These are phyloP conservation scores for Apiospora aurea DNA, from an alignment of 2,329 filamentous ascomycete genomes.

Conservation along the genomic window DNA sequence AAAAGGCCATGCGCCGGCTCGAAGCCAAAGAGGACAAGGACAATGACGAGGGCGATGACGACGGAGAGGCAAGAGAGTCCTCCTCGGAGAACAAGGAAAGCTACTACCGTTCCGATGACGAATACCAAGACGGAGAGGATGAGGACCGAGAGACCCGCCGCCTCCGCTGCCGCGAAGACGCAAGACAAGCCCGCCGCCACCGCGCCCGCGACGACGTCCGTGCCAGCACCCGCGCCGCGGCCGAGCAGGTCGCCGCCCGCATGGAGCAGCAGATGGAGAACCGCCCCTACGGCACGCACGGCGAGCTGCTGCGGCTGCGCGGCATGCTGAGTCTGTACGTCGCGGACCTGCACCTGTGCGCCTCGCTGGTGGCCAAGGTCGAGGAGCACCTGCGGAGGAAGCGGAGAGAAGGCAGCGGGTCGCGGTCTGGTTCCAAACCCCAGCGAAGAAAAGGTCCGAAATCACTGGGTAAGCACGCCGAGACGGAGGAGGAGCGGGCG, in stretches of 20 bases:
- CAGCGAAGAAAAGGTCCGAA: neutral
- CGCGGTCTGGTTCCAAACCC: neutral
- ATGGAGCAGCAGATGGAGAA: conserved; percentile 76
- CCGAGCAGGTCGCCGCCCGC: conserved; percentile 68
- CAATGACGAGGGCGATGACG: conserved; percentile 34
- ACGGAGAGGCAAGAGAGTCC: conserved; percentile 27
- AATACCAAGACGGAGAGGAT: conserved; percentile 33
- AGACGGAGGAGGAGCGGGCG: conserved; percentile 38
- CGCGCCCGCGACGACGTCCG: conserved; percentile 51
- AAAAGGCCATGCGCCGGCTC: conserved; percentile 49
- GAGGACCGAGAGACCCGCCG: conserved; percentile 25
- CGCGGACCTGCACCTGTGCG: conserved; percentile 67
- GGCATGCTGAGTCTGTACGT: conserved; percentile 80
- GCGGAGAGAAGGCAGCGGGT: neutral
- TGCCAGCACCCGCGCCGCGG: conserved; percentile 60
- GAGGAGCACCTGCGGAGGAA: conserved; percentile 15
- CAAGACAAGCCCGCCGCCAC: conserved; percentile 27
- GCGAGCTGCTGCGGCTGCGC: conserved; percentile 72
- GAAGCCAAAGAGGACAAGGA: conserved; percentile 29
- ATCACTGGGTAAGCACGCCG: conserved; percentile 27
- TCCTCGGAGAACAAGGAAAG: neutral
- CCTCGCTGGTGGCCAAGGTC: conserved; percentile 35
- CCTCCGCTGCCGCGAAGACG: conserved; percentile 28
- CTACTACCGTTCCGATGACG: conserved; percentile 24
- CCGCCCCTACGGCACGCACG: conserved; percentile 73